Percentiles rank a stretch among this genome's conserved stretches.
Conservation (phyloP, 1,284 basidiomycete genomes). For the Pholiota adiposa region DNA sequence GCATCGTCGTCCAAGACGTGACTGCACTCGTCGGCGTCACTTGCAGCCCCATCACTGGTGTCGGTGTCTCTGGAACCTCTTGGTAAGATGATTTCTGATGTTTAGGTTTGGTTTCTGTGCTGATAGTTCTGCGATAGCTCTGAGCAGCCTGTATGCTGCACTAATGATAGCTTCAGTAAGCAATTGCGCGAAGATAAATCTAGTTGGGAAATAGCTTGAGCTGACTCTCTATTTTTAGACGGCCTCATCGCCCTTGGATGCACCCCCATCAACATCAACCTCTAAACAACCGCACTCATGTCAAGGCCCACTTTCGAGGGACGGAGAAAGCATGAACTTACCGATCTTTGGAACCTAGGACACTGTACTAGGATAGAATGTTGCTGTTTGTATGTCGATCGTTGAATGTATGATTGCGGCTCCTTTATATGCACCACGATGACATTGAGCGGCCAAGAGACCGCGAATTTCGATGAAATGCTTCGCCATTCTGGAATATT, state of each 20-base stretch:
- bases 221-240: conserved; percentile 16
- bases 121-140: conserved; percentile 18
- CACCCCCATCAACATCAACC: conserved; percentile 28
- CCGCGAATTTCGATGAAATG: too few relatives aligned
- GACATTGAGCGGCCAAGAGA: too few relatives aligned
- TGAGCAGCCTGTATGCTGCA: conserved; percentile 34
- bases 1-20: conserved; percentile 30
- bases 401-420: too few relatives aligned
- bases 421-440: too few relatives aligned
- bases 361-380: too few relatives aligned
- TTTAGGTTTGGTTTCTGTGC: background rate
- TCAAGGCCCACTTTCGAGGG: too few relatives aligned
- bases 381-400: too few relatives aligned
- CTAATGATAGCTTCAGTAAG: conserved; percentile 30
- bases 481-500: too few relatives aligned
- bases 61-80: conserved; percentile 20
- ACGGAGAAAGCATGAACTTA: too few relatives aligned
- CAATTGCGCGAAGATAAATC: background rate
- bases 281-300: background rate
- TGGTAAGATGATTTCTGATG: conserved; percentile 9
- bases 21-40: conserved; percentile 32
- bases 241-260: conserved; percentile 27
- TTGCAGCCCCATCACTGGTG: conserved; percentile 33
- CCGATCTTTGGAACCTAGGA: too few relatives aligned
- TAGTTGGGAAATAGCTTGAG: background rate